Conservation (phyloP, 2,329 filamentous ascomycete species). For the Arthroderma uncinatum region DNA sequence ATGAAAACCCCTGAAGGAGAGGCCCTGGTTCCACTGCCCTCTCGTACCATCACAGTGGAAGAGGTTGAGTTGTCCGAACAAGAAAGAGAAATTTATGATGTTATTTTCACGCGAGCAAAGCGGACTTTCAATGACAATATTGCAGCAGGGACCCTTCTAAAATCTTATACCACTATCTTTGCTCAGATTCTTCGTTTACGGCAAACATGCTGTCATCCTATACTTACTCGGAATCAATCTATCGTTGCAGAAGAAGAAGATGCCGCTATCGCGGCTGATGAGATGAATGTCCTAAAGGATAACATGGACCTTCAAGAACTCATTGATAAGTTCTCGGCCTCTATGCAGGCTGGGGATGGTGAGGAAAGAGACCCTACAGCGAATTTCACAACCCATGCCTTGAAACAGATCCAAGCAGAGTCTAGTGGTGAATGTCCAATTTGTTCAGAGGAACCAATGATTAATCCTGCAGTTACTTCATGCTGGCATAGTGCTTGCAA, state of each 20-base stretch:
- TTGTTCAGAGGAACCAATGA: conserved; percentile 91
- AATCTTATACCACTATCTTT: conserved; percentile 94
- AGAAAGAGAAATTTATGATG: conserved; percentile 84
- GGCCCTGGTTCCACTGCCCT: conserved; percentile 68
- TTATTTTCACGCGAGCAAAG: conserved; percentile 75
- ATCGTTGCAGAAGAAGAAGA: conserved; percentile 82
- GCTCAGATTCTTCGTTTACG: conserved; percentile 87
- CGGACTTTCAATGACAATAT: conserved; percentile 75
- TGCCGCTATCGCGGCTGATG: conserved; percentile 64
- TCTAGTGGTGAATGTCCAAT: conserved; percentile 84
- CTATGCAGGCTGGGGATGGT: conserved; percentile 47
- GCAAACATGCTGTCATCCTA: conserved; percentile 87
- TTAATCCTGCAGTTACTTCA: conserved; percentile 82
- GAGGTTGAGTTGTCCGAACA: conserved; percentile 72
- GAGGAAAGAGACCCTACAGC: conserved; percentile 49
- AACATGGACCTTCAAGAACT: conserved; percentile 90
- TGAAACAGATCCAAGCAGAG: conserved; percentile 85
- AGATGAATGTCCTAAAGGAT: conserved; percentile 70
- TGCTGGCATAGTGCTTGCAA: conserved; percentile 98
- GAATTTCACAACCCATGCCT: conserved; percentile 71
- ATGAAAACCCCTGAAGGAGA: conserved; percentile 91
- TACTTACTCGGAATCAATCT: conserved; percentile 73
- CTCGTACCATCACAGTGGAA: conserved; percentile 72
- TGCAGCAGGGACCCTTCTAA: conserved; percentile 84
- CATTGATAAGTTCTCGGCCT: conserved; percentile 69